phyloP scores from a whole-genome alignment of 225 moss, liverwort and hornwort genomes.

The Marchantia polymorpha region DNA sequence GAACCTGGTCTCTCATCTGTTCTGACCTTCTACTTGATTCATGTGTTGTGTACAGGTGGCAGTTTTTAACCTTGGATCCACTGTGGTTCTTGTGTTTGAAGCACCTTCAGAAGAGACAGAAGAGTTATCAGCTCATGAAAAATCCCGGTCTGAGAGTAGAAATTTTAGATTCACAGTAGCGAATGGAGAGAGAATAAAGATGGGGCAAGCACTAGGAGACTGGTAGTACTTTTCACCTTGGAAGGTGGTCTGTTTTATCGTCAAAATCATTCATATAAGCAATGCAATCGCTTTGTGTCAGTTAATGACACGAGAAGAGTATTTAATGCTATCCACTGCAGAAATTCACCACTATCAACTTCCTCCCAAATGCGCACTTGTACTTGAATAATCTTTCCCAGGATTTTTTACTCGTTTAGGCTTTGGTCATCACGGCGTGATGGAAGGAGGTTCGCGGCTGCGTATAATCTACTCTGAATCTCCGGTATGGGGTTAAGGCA shows the following conservation, averaged over 20 bases:
- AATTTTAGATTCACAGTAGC: constrained; percentile 57
- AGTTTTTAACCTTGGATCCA: constrained; percentile 87
- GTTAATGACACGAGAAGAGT: background rate
- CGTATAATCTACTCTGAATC: too few species aligned
- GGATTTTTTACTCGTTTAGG: too few species aligned
- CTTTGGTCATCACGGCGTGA: too few species aligned
- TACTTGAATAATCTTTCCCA: too few species aligned
- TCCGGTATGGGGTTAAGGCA: too few species aligned
- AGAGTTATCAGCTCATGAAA: background rate
- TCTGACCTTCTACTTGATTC: background rate
- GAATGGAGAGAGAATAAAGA: constrained; percentile 75
- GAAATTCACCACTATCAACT: background rate
- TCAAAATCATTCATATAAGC: background rate
- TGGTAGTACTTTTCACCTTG: constrained; percentile 38
- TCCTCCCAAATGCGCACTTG: background rate
- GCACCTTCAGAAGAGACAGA: constrained; percentile 38
- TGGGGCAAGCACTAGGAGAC: constrained; percentile 74
- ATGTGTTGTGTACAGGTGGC: constrained; percentile 46
- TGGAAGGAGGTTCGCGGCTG: too few species aligned
- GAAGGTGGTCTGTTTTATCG: background rate
- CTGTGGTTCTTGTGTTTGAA: constrained; percentile 90
- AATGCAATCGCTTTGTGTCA: background rate
- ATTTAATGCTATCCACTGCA: background rate
- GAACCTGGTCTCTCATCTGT: background rate
- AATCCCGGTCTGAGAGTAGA: constrained; percentile 28